Base-by-base conservation (phyloP, 2,329 filamentous ascomycete genomes). In the Colletotrichum graminicola region DNA sequence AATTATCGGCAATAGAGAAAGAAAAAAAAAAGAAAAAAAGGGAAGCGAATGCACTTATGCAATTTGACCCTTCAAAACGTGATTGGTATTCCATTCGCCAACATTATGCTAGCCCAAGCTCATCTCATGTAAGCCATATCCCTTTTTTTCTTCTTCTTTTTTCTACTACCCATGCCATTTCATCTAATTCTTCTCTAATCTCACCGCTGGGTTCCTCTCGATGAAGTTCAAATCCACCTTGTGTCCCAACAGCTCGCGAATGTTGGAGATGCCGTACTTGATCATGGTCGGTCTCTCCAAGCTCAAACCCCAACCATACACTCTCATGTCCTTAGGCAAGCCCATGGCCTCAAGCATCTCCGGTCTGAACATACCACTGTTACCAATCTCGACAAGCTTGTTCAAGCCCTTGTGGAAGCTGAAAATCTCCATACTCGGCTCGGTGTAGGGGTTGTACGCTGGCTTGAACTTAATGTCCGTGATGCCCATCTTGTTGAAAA, bases 341-440 rank as follows among this genome's bases (percentile, higher is more conserved):
- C 95, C 95, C 95, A 98, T 97, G 6, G 94, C 87, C 83, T 97
- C 93, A 78, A 98, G 83, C 95, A 98, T 98, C 84, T 99, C 96
- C 1, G 96, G 95, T 75, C 96, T 89, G 90, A 99, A 99, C 95
- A 99, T 98, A 74, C 96, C 96, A 77, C 92, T 95, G 85, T 99
- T 98, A 72, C 96, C 96, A 79, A 98, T 98, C 85, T 98, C 96
- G 34, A 98, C 94, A 84, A 97, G 92, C 86, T 97, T 97, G 77
- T 90, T 90, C 61, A 98, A 85, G 4, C 94, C 95, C 78, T 92
- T 89, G 86, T 98, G 96, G 86, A 92, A 98, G 75, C 93, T 94
- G 84, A 98, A 99, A 75, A 99, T 97, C 83, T 99, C 96, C 94
- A 99, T 97, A 80, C 92, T 93, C 39, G 96, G 95, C 84, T 99